A percentile compares a stretch with the other conserved stretches of the same genome.
phyloP scores from a whole-genome alignment of 441 rosid species.

The Populus hybrid region DNA sequence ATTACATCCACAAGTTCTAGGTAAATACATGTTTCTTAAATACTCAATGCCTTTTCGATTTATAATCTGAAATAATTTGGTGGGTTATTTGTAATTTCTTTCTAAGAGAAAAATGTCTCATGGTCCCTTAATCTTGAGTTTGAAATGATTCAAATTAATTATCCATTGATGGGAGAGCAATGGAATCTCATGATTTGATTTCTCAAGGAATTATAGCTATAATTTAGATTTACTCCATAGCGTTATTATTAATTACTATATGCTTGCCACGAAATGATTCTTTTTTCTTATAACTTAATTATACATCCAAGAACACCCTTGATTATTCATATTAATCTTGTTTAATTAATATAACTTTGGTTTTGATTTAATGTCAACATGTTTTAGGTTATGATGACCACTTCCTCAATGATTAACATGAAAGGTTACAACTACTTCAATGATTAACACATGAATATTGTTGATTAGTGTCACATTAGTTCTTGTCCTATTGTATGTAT shows the following conservation, averaged over 20 bases:
- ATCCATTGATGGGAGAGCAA: no score
- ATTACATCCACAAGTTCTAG: slow-evolving; percentile 23
- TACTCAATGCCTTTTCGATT: background rate
- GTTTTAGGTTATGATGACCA: background rate
- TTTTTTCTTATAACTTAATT: background rate
- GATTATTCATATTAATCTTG: background rate
- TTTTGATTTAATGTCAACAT: background rate
- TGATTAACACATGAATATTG: slow-evolving; percentile 10
- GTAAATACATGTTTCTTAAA: slow-evolving; percentile 7
- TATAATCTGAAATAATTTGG: background rate
- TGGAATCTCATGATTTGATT: background rate
- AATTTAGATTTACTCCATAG: background rate
- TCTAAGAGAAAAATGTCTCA: no score
- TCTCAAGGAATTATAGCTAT: background rate
- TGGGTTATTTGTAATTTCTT: background rate
- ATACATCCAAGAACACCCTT: background rate
- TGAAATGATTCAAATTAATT: background rate
- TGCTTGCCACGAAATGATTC: background rate
- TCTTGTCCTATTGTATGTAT: background rate
- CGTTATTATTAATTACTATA: background rate
- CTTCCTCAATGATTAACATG: background rate
- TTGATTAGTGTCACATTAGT: background rate
- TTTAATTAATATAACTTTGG: background rate
- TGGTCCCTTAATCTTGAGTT: background rate
- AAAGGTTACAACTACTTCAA: slow-evolving; percentile 15